A percentile compares a stretch with the other conserved stretches of the same genome.
Conservation (phyloP, 2,329 filamentous ascomycete species). For the Apiospora pterosperma region DNA sequence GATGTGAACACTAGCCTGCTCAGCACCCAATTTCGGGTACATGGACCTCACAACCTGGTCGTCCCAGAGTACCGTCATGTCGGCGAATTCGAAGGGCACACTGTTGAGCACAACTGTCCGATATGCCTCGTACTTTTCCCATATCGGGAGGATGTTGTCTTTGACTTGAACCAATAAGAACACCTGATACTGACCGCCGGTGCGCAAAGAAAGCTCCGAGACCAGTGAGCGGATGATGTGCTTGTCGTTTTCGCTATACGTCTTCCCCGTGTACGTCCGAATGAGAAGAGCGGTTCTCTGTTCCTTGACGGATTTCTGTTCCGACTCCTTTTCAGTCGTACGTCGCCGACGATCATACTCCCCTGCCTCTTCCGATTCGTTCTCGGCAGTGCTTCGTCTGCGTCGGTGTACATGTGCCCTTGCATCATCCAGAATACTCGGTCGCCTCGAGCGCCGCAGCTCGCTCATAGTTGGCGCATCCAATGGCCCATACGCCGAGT, state of each 20-base stretch:
- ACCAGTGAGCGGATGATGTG: constrained; percentile 77
- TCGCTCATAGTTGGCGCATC: neutral
- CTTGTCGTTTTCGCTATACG: constrained; percentile 76
- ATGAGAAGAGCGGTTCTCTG: constrained; percentile 70
- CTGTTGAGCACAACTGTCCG: constrained; percentile 56
- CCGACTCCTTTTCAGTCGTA: constrained; percentile 11
- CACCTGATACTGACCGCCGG: constrained; percentile 78
- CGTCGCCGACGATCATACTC: neutral
- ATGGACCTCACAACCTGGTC: constrained; percentile 70
- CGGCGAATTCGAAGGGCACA: constrained; percentile 66
- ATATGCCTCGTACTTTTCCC: constrained; percentile 57
- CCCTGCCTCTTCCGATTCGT: constrained; percentile 7
- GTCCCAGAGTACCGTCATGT: constrained; percentile 72
- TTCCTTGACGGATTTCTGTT: constrained; percentile 27
- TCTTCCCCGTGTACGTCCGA: constrained; percentile 70
- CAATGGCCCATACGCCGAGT: neutral
- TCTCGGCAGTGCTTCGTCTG: constrained; percentile 8
- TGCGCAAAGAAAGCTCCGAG: constrained; percentile 70
- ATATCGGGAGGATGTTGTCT: constrained; percentile 55
- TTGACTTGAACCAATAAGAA: constrained; percentile 79
- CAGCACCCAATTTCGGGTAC: constrained; percentile 68
- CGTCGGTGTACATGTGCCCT: neutral
- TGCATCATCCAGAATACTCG: neutral
- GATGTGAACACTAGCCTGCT: constrained; percentile 51
- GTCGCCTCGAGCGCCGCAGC: neutral